Evolutionary conservation across 345 rosid species (phyloP).

Genomic region (Populus nigra): DNA sequence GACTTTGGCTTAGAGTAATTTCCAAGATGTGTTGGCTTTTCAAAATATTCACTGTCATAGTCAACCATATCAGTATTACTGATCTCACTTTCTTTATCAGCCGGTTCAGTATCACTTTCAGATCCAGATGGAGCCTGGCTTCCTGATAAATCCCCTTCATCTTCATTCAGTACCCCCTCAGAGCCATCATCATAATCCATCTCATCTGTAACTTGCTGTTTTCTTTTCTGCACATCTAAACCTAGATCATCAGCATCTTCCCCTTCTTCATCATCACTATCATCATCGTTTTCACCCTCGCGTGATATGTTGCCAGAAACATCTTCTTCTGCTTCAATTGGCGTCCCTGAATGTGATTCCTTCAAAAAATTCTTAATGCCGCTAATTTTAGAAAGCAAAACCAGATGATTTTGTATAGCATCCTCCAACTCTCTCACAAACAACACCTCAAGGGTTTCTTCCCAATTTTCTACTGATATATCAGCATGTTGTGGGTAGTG

Average conservation of each 20-base stretch:
- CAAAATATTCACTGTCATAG: constrained; percentile 13
- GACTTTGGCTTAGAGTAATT: constrained; percentile 24
- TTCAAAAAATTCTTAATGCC: constrained; percentile 54
- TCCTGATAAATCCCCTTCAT: constrained; percentile 21
- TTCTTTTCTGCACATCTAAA: constrained; percentile 67
- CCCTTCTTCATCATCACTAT: constrained; percentile 44
- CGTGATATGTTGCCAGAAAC: constrained; percentile 31
- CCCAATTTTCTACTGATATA: constrained; percentile 57
- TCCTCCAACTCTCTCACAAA: constrained; percentile 89
- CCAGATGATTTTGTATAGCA: constrained; percentile 68
- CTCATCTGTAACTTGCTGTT: constrained; percentile 58
- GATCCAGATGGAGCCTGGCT: constrained; percentile 20
- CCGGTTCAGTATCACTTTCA: constrained; percentile 40
- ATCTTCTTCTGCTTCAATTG: constrained; percentile 52
- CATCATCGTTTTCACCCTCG: constrained; percentile 36
- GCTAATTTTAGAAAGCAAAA: constrained; percentile 60
- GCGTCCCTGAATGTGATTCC: constrained; percentile 37
- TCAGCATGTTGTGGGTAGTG: constrained; percentile 50
- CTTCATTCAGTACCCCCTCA: constrained; percentile 45
- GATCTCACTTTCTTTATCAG: constrained; percentile 29
- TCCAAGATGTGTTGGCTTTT: constrained; percentile 6
- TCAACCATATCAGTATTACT: constrained; percentile 36
- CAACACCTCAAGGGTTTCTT: constrained; percentile 44
- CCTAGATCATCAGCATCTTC: constrained; percentile 76
- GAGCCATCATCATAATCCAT: constrained; percentile 70